A percentile compares a stretch with the other conserved stretches of the same genome.
Conservation (phyloP, 257 asterid species). For the Nicotiana undulata region DNA sequence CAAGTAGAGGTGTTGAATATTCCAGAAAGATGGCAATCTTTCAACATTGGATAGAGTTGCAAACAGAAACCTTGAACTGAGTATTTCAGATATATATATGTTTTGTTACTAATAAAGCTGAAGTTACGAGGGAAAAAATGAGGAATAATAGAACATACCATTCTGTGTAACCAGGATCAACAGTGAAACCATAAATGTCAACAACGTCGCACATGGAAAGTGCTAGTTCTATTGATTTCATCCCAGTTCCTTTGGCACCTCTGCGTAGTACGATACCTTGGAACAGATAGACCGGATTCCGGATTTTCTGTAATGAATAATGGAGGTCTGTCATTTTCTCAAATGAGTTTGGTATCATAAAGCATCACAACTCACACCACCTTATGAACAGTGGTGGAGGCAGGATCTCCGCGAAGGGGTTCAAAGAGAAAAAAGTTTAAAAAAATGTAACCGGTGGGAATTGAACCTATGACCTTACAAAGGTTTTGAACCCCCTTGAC, state of each 20-base stretch:
- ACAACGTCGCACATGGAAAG: conserved; percentile 97
- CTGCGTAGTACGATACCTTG: conserved; percentile 97
- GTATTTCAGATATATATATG: background rate
- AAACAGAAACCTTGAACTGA: background rate
- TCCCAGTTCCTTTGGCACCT: conserved; percentile 99
- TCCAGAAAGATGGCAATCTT: conserved; percentile 13
- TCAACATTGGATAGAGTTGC: background rate
- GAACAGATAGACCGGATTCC: conserved; percentile 93
- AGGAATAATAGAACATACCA: conserved; percentile 44
- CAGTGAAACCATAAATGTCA: conserved; percentile 95
- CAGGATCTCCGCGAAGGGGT: too few relatives aligned
- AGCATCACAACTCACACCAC: background rate
- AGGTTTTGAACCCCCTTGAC: too few relatives aligned
- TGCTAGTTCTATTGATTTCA: conserved; percentile 96
- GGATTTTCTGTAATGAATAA: conserved; percentile 51
- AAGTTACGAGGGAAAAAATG: background rate
- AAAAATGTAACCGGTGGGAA: too few relatives aligned
- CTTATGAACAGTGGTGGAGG: too few relatives aligned
- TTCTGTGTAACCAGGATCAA: conserved; percentile 98
- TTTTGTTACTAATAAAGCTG: background rate
- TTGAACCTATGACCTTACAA: too few relatives aligned
- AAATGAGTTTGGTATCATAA: background rate
- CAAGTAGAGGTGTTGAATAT: background rate
- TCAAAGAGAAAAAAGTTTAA: too few relatives aligned
- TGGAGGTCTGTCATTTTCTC: background rate